A percentile compares a stretch with the other conserved stretches of the same genome.
These are phyloP conservation scores for Hydrangea macrophylla DNA, from an alignment of 148 eudicot species.

Conservation along the genomic window DNA sequence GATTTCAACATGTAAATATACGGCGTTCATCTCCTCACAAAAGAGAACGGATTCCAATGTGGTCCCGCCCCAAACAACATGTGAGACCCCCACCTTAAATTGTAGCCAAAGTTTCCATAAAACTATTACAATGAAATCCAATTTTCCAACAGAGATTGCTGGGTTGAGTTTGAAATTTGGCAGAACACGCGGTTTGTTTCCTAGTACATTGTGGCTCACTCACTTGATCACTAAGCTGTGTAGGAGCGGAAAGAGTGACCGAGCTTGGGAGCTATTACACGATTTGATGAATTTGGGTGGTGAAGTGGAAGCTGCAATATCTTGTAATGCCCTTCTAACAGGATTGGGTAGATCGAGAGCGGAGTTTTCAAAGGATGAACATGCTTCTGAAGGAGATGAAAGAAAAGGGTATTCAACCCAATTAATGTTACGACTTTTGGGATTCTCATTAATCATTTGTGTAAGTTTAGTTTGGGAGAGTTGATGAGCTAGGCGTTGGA, in stretches of 20 bases:
- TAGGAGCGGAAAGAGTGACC: conserved; percentile 30
- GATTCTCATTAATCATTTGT: conserved; percentile 57
- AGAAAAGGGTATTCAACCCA: conserved; percentile 49
- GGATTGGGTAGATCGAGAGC: conserved; percentile 44
- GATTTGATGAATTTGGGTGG: conserved; percentile 48
- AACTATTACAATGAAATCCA: too few relatives aligned
- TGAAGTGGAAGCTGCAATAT: conserved; percentile 29
- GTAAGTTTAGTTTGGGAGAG: conserved; percentile 47
- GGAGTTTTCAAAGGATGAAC: conserved; percentile 42
- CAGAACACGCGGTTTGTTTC: conserved; percentile 31
- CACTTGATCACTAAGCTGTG: conserved; percentile 42
- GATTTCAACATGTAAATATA: too few relatives aligned
- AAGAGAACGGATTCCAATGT: too few relatives aligned
- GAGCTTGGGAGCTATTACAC: conserved; percentile 51
- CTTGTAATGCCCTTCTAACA: conserved; percentile 63
- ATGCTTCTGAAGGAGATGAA: conserved; percentile 62
- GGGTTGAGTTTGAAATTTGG: conserved; percentile 42
- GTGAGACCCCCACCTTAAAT: too few relatives aligned
- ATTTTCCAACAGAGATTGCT: too few relatives aligned
- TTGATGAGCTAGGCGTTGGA: conserved; percentile 60
- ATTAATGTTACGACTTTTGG: conserved; percentile 61
- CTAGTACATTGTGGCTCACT: conserved; percentile 30
- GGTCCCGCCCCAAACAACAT: too few relatives aligned
- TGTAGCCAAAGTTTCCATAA: too few relatives aligned
- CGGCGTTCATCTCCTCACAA: too few relatives aligned